phyloP scores from a whole-genome alignment of 441 rosid genomes.

The Gossypium laxum region DNA sequence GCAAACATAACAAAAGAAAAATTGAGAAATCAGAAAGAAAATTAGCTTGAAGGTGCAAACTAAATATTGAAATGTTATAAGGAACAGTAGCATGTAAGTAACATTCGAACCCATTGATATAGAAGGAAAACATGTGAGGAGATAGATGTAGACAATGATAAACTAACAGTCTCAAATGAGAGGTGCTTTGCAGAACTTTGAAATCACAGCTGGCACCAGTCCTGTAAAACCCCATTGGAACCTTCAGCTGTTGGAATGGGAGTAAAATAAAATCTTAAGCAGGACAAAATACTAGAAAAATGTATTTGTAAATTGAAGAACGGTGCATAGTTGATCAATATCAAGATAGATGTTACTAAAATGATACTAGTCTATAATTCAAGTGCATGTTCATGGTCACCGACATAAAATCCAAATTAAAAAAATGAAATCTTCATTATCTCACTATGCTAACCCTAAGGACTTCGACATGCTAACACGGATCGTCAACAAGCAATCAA shows the following conservation, averaged over 20 bases:
- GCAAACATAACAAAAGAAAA: background rate
- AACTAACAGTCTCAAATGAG: background rate
- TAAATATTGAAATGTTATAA: background rate
- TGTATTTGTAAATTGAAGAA: background rate
- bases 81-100: background rate
- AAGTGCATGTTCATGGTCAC: no score
- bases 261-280: background rate
- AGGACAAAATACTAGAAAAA: background rate
- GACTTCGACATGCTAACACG: no score
- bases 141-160: background rate
- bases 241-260: background rate
- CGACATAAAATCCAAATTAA: no score
- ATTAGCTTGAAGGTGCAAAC: background rate
- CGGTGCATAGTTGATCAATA: background rate
- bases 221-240: background rate
- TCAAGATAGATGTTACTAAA: background rate
- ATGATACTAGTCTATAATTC: background rate
- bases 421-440: no score
- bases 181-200: background rate
- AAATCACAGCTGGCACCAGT: background rate
- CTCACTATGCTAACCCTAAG: no score
- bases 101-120: background rate
- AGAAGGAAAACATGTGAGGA: background rate
- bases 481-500: no score
- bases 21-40: background rate